Conservation (phyloP, 148 eudicot species). For the Vaccinium corymbosum region DNA sequence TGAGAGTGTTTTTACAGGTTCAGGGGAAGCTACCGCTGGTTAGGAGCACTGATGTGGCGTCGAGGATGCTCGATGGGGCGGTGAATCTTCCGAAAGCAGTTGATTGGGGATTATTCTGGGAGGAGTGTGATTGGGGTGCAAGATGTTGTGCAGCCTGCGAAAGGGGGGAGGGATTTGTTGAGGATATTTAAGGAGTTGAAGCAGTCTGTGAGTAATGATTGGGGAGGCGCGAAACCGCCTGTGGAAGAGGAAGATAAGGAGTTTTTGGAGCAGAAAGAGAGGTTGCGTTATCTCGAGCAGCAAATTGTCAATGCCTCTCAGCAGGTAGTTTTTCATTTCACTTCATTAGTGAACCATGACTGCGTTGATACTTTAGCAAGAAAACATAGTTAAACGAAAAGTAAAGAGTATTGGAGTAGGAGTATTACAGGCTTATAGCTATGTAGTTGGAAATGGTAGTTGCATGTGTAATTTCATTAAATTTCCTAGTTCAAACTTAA, state of each 20-base stretch:
- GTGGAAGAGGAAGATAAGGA: constrained; percentile 78
- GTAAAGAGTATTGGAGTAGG: too few species aligned
- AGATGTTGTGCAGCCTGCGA: constrained; percentile 83
- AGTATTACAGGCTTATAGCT: too few species aligned
- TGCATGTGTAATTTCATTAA: too few species aligned
- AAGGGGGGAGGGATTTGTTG: constrained; percentile 84
- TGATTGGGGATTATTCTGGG: constrained; percentile 52
- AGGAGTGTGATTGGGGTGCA: constrained; percentile 46
- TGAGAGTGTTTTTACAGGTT: constrained; percentile 80
- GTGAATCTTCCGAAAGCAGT: constrained; percentile 69
- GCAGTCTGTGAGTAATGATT: constrained; percentile 77
- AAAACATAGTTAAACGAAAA: too few species aligned
- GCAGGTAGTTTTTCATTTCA: constrained; percentile 51
- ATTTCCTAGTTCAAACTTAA: too few species aligned
- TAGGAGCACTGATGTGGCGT: constrained; percentile 62
- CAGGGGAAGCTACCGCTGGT: constrained; percentile 80
- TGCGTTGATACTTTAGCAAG: background rate
- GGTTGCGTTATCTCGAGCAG: constrained; percentile 57
- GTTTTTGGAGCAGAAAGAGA: constrained; percentile 78
- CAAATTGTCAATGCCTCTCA: constrained; percentile 66
- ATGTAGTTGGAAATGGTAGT: too few species aligned
- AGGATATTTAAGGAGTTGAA: constrained; percentile 79
- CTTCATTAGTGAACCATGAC: background rate
- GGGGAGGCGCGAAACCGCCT: constrained; percentile 59
- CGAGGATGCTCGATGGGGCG: constrained; percentile 88